Percentiles rank a stretch among this genome's conserved stretches.
These are phyloP conservation scores for Immersiporthe knoxdaviesiana DNA, from an alignment of 2,329 filamentous ascomycete species.

Conservation along the genomic window DNA sequence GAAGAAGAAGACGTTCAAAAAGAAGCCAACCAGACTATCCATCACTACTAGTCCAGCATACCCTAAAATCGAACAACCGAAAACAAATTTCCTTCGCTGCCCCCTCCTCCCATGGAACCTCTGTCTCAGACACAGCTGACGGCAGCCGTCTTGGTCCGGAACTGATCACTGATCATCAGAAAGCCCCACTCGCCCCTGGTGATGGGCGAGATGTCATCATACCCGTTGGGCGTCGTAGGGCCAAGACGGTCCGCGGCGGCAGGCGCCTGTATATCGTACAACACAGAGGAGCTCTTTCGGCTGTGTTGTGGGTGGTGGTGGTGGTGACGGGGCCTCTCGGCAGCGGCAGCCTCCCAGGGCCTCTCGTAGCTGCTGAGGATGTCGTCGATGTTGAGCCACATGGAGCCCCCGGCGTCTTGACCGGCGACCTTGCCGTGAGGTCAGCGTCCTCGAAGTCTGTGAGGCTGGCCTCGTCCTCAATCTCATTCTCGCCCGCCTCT, in stretches of 20 bases:
- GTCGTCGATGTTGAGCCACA: constrained; percentile 46
- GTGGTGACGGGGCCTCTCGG: too few species aligned
- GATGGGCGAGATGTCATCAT: constrained; percentile 65
- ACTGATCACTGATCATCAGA: constrained; percentile 55
- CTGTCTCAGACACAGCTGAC: constrained; percentile 39
- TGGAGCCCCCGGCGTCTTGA: constrained; percentile 34
- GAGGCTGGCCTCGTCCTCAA: constrained; percentile 36
- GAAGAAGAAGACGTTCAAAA: background rate
- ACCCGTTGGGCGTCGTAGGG: constrained; percentile 60
- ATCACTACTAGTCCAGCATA: background rate
- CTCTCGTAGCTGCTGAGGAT: constrained; percentile 40
- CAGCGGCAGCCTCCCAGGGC: constrained; percentile 13
- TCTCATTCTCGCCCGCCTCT: constrained; percentile 39
- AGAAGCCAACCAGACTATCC: background rate
- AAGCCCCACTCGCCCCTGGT: constrained; percentile 67
- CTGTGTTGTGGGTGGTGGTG: constrained; percentile 9
- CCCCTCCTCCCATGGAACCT: too few species aligned
- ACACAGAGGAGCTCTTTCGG: constrained; percentile 19
- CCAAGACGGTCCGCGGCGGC: constrained; percentile 42
- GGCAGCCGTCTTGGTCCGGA: constrained; percentile 49
- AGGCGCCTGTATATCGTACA: constrained; percentile 17
- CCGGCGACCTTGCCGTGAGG: constrained; percentile 43
- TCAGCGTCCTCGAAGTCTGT: constrained; percentile 41
- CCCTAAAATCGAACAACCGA: background rate
- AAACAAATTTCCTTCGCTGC: too few species aligned